Base-by-base conservation (phyloP, 75 land plant species). In the Isoetes taiwanensis region DNA sequence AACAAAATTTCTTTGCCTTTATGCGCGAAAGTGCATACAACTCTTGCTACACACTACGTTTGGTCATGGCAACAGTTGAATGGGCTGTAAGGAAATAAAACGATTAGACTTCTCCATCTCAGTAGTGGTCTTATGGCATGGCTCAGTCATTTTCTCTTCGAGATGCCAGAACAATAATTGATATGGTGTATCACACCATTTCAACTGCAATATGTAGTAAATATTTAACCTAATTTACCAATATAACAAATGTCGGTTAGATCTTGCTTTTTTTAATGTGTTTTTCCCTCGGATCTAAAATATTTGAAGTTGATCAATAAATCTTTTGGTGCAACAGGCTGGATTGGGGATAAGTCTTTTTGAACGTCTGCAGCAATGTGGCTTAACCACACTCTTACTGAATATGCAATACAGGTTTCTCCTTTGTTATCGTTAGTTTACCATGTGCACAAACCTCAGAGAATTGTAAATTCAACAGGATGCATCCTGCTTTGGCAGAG, bases 341-440 rank as follows among this genome's bases (percentile, higher is more conserved):
- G 74, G 74, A 4, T 64, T 71, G 63, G 58, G 52, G 30, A 46
- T 64, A 24, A 71, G 68, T 52, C 39, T 71, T 32, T 71, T 66
- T 38, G 71, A 71, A 50, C 74, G 33, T 40, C 41, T 71, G 29
- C 69, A 71, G 56, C 46, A 64, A 40, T 65, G 56, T 66, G 74
- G 74, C 21, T 32, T 71, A 23, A 65, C 33, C 12, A 62, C 74
- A 10, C 34, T 41, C 43, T 48, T 71, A 30, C 69, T 71, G 52
- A 63, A 71, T 31, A 71, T 68, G 3, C 74, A 71, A 54, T 71
- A 71, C 62, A 71, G 74, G 74, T 59, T 32, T 21, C 32, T 19
- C 28, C 28, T 21, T 24, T 54, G 14, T 14, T 1, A 54, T 29
- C 14, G 29, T 54, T 54, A 28, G 10, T 27, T 21, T 24, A 54